phyloP scores from a whole-genome alignment of 306 rosid genomes.

The Begonia fuchsioides region DNA sequence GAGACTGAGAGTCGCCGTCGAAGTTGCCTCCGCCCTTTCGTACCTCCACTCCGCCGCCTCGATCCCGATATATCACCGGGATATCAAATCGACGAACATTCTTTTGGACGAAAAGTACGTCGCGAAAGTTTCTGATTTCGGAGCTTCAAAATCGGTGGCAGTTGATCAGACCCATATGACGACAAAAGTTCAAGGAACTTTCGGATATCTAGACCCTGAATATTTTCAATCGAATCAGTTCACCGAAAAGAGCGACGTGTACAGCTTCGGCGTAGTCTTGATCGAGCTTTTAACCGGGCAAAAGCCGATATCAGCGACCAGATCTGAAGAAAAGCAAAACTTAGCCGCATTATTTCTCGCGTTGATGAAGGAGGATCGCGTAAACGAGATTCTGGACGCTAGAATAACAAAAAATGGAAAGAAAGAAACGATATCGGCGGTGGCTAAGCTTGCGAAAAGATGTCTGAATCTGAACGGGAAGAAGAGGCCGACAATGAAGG shows the following conservation, averaged over 20 bases:
- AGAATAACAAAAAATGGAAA: constrained; percentile 20
- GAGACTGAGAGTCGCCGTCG: constrained; percentile 37
- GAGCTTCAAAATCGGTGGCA: constrained; percentile 43
- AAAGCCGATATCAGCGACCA: constrained; percentile 21
- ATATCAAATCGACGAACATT: constrained; percentile 45
- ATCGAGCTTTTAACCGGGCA: constrained; percentile 38
- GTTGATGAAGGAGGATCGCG: constrained; percentile 14
- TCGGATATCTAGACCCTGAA: constrained; percentile 59
- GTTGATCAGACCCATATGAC: constrained; percentile 46
- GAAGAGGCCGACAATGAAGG: constrained; percentile 49
- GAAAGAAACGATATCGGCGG: constrained; percentile 14
- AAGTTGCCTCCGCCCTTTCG: constrained; percentile 54
- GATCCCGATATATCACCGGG: constrained; percentile 42
- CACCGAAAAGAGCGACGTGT: too few species aligned
- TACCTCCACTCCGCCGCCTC: constrained; percentile 56
- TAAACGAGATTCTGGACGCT: constrained; percentile 21
- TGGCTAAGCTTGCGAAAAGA: constrained; percentile 34
- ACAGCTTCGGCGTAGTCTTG: constrained; percentile 45
- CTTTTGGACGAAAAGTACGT: constrained; percentile 28
- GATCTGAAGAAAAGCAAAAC: constrained; percentile 17
- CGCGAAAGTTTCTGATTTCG: constrained; percentile 26
- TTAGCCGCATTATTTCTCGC: constrained; percentile 29
- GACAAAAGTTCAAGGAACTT: constrained; percentile 41
- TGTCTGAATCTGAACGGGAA: constrained; percentile 37
- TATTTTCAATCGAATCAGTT: constrained; percentile 41